Evolutionary conservation across 805 yeast genomes (phyloP).

Genomic region (Candida maris): DNA sequence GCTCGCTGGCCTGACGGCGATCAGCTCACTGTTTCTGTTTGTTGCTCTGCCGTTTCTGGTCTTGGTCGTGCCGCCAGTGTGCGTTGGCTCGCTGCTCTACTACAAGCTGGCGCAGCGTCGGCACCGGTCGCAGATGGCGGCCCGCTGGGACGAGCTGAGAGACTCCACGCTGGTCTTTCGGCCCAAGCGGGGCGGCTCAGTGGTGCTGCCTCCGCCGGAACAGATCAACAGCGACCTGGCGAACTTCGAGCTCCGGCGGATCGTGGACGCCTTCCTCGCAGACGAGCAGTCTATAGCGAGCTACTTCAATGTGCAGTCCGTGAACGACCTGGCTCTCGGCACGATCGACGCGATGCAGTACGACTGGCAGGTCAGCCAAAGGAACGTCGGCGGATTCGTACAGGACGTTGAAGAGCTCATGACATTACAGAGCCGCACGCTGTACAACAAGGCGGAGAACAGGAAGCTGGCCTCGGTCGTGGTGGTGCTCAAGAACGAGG

Average conservation of each 20-base stretch:
- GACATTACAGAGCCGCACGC: constrained; percentile 26
- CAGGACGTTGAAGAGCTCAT: constrained; percentile 24
- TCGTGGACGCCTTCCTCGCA: constrained; percentile 28
- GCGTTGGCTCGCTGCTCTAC: constrained; percentile 24
- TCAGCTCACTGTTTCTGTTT: constrained; percentile 27
- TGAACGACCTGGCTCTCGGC: constrained; percentile 28
- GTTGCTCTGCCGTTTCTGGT: constrained; percentile 31
- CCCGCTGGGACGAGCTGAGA: constrained; percentile 22
- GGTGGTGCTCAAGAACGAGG: constrained; percentile 19
- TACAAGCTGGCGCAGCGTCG: constrained; percentile 13
- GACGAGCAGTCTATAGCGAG: constrained; percentile 30
- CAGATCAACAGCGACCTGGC: constrained; percentile 29
- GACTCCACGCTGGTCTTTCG: constrained; percentile 25
- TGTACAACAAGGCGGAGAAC: constrained; percentile 23
- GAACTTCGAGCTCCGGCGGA: constrained; percentile 28
- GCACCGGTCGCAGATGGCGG: constrained; percentile 12
- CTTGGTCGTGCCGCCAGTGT: constrained; percentile 30
- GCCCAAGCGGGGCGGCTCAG: constrained; percentile 14
- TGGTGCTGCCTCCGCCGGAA: constrained; percentile 24
- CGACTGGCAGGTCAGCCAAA: constrained; percentile 19
- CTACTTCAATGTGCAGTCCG: constrained; percentile 19
- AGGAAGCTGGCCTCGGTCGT: constrained; percentile 27
- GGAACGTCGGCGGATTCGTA: constrained; percentile 19
- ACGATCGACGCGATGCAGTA: constrained; percentile 28
- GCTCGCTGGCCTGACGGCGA: constrained; percentile 21